These are phyloP conservation scores for Blastomyces emzantsi DNA, from an alignment of 2,329 filamentous ascomycete genomes.

Conservation along the genomic window DNA sequence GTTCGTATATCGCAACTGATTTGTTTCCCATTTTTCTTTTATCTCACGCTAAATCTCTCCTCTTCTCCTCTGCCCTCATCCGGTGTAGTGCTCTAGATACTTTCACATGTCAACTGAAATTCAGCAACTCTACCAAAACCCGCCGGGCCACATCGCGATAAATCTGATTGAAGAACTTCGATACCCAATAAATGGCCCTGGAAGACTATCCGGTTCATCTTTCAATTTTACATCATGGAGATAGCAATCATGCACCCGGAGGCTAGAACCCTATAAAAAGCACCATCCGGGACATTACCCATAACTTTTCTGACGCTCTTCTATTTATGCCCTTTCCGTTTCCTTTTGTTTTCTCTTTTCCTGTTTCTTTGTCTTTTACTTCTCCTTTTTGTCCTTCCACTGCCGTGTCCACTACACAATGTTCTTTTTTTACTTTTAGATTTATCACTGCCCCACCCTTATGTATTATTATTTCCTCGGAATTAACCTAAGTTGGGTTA, in stretches of 20 bases:
- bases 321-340: too few species aligned
- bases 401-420: background rate
- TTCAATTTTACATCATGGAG: background rate
- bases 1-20: background rate
- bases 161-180: background rate
- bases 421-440: background rate
- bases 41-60: background rate
- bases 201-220: background rate
- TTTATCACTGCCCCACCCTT: background rate
- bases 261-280: background rate
- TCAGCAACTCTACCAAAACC: background rate
- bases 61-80: background rate
- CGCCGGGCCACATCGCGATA: background rate
- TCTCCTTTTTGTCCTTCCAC: background rate
- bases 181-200: background rate
- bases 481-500: background rate
- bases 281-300: background rate
- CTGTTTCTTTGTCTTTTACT: background rate
- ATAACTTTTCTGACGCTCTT: background rate
- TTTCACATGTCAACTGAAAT: conserved; percentile 1
- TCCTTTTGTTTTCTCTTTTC: background rate
- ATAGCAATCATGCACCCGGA: background rate
- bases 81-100: background rate
- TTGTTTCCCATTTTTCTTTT: background rate
- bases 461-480: background rate